These are phyloP conservation scores for Leccinum uliginosum DNA, from an alignment of 768 basidiomycete genomes.

Conservation along the genomic window DNA sequence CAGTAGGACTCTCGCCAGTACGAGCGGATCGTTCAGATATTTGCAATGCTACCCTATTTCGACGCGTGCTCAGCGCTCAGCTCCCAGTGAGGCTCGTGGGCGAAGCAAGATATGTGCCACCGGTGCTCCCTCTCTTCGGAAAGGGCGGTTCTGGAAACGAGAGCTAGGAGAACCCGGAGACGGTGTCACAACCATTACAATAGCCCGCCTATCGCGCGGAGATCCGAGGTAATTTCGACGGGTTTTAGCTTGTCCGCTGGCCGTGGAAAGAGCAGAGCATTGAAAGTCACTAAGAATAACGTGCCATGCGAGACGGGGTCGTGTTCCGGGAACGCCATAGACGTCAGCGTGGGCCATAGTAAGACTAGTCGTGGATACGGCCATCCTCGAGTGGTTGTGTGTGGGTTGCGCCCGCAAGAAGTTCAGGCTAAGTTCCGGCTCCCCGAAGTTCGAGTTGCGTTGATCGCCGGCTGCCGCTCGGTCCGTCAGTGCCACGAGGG, in stretches of 20 bases:
- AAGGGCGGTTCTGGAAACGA: slow-evolving; percentile 2
- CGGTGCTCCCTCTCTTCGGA: background rate
- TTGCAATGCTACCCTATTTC: slow-evolving; percentile 1
- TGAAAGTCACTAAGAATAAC: slow-evolving; percentile 6
- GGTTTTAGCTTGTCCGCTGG: slow-evolving; percentile 1
- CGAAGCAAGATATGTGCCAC: slow-evolving; percentile 1
- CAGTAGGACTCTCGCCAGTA: slow-evolving; percentile 5
- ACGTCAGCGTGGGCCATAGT: slow-evolving; percentile 5
- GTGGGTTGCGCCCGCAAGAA: background rate
- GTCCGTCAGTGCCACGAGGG: slow-evolving; percentile 9
- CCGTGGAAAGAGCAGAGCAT: background rate
- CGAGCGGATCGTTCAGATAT: slow-evolving; percentile 13
- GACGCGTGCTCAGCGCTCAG: background rate
- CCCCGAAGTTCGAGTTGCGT: background rate
- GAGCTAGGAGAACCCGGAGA: background rate
- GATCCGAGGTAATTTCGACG: background rate
- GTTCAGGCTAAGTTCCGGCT: background rate
- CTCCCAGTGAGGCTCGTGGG: background rate
- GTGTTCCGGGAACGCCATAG: slow-evolving; percentile 9
- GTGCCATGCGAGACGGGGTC: background rate
- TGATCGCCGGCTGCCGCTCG: slow-evolving; percentile 10
- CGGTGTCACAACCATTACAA: background rate
- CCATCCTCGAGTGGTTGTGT: slow-evolving; percentile 15
- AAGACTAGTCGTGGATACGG: background rate
- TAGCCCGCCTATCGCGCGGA: background rate